Evolutionary conservation across 2,329 filamentous ascomycete genomes (phyloP).

Genomic region (Aspergillus japonicus): DNA sequence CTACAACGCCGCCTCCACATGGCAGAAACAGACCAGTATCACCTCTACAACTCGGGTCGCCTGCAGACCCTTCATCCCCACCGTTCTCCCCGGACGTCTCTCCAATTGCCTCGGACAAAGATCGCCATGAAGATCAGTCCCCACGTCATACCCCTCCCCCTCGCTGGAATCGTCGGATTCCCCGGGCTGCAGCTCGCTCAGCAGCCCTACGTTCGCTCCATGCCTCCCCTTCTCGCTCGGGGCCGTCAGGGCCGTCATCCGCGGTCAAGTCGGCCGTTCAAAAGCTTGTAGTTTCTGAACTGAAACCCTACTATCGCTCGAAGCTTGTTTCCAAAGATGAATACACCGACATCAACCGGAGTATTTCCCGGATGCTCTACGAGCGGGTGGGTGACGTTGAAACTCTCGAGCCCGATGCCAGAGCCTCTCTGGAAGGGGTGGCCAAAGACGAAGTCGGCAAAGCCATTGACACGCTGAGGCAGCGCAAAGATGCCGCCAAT

Average conservation of each 20-base stretch:
- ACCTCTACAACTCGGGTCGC: slow-evolving; percentile 36
- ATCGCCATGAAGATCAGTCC: slow-evolving; percentile 12
- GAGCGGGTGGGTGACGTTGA: slow-evolving; percentile 59
- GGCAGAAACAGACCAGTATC: slow-evolving; percentile 35
- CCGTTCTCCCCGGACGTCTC: slow-evolving; percentile 71
- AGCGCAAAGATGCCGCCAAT: slow-evolving; percentile 21
- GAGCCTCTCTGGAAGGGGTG: slow-evolving; percentile 70
- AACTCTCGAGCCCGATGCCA: slow-evolving; percentile 63
- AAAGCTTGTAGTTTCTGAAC: slow-evolving; percentile 76
- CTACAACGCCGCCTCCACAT: slow-evolving; percentile 40
- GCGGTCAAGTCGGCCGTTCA: slow-evolving; percentile 86
- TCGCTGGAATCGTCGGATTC: slow-evolving; percentile 26
- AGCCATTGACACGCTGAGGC: slow-evolving; percentile 55
- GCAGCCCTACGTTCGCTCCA: slow-evolving; percentile 53
- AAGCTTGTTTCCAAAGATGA: slow-evolving; percentile 81
- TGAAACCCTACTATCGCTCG: slow-evolving; percentile 80
- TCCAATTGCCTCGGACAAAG: slow-evolving; percentile 55
- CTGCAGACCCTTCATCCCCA: slow-evolving; percentile 31
- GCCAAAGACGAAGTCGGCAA: slow-evolving; percentile 75
- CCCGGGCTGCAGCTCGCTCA: slow-evolving; percentile 22
- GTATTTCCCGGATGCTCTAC: slow-evolving; percentile 85
- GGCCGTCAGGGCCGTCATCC: slow-evolving; percentile 66
- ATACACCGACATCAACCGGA: slow-evolving; percentile 88
- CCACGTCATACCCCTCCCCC: slow-evolving; percentile 12
- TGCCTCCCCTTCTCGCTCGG: slow-evolving; percentile 64